Conservation (phyloP, 169 alveolate species). For the Cryptosporidium xiaoi region DNA sequence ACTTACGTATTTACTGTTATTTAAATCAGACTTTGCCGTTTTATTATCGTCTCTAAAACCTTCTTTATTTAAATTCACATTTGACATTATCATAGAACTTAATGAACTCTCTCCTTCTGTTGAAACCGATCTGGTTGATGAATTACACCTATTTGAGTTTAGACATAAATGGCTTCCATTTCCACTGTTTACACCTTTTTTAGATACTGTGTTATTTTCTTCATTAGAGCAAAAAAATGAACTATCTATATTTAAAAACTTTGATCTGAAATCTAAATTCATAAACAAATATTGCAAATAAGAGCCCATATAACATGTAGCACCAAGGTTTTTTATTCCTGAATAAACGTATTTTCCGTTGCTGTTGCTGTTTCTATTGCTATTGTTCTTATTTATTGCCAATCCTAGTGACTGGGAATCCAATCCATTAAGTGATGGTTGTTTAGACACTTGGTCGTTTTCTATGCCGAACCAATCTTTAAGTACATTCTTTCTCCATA, state of each 20-base stretch:
- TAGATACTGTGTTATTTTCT: background rate
- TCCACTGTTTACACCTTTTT: no score
- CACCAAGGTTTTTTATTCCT: constrained; percentile 66
- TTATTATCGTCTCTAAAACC: background rate
- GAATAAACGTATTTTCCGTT: constrained; percentile 45
- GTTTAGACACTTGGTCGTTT: background rate
- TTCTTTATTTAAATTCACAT: constrained; percentile 1
- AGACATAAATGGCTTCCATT: no score
- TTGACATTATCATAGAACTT: constrained; percentile 44
- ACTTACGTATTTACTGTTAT: background rate
- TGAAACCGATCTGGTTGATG: background rate
- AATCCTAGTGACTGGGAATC: constrained; percentile 4
- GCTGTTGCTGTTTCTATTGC: background rate
- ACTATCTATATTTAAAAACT: constrained; percentile 21
- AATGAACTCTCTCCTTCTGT: constrained; percentile 38
- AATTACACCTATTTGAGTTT: background rate
- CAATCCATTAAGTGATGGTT: background rate
- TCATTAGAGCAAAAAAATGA: background rate
- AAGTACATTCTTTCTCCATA: constrained; percentile 45
- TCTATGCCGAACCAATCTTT: constrained; percentile 60
- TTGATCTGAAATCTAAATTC: constrained; percentile 72
- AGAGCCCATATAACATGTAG: constrained; percentile 73
- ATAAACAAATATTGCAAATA: constrained; percentile 71
- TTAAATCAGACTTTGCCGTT: no score
- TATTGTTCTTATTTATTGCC: background rate